A percentile compares a stretch with the other conserved stretches of the same genome.
Conservation (phyloP, 148 eudicot species). For the Nepenthes mirabilis region DNA sequence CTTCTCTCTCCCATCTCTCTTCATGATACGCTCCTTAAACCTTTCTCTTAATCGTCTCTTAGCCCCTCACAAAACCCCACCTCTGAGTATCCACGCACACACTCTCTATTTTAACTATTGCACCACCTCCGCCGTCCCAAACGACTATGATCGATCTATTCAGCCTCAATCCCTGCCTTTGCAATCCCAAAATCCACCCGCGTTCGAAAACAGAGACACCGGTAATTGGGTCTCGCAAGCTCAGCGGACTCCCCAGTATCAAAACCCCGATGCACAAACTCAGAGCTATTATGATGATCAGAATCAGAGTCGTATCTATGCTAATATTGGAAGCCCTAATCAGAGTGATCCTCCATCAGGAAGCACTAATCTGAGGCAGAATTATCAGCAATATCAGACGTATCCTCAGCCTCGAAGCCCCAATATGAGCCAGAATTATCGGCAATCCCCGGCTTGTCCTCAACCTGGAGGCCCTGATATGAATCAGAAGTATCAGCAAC, state of each 20-base stretch:
- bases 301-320: constrained; percentile 6
- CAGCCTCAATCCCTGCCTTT: constrained; percentile 9
- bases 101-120: constrained; percentile 14
- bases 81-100: constrained; percentile 2
- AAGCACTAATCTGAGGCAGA: constrained; percentile 10
- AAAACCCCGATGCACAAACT: constrained; percentile 17
- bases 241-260: constrained; percentile 9
- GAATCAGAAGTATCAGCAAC: too few relatives aligned
- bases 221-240: constrained; percentile 12
- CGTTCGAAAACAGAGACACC: constrained; percentile 4
- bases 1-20: constrained; percentile 14
- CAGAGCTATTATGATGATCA: constrained; percentile 11
- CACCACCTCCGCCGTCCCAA: constrained; percentile 16
- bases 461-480: constrained; percentile 1
- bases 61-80: constrained; percentile 9
- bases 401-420: constrained; percentile 10
- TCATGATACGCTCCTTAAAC: constrained; percentile 23
- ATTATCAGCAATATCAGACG: constrained; percentile 21
- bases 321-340: constrained; percentile 6
- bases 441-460: constrained; percentile 4
- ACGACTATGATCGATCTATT: constrained; percentile 12
- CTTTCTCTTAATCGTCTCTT: constrained; percentile 10
- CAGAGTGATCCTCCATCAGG: constrained; percentile 14
- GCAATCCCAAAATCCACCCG: too few relatives aligned
- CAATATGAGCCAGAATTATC: too few relatives aligned